Evolutionary conservation across 306 rosid species (phyloP), one percentile per base, ranked within the genome.

Genomic region (Prunus kanzakura): DNA sequence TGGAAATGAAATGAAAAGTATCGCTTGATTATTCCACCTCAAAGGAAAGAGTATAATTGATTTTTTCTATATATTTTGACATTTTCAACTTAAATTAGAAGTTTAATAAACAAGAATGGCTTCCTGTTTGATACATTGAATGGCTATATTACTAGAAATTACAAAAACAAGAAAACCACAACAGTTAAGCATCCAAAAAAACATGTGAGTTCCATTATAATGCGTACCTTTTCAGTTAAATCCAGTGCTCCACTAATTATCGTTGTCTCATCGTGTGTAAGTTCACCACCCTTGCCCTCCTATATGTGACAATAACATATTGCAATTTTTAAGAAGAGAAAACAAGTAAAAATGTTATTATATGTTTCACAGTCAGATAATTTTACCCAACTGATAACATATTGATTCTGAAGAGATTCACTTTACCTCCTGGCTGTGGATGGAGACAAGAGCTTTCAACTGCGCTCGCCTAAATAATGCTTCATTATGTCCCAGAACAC

Each of bases 251-350:
- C 99, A 49, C 97, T 95, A 66, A 95, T 95, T 73, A 95, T 95
- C 52, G 92, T 92, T 67, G 99, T 95, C 87, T 95, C 99, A 46
- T 92, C 93, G 45, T 92, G 98, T 2, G 98, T 92, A 76, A 95
- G 99, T 72, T 95, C 99, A 43, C 99, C 99, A 11, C 99, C 99
- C 83, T 95, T 92, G 76, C 99, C 99, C 74, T 94, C 97, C 99
- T 95, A 70, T 66, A 22, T 19, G 66, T 54, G 75, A 69, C 32
- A 72, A 62, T 81, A 74, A 84, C 70, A 73, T 9, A 41, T 43
- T 15, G 46, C 50, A 38, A 51, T 43, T 41, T 46, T 64, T 61
- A 61, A 18, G 46, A 64, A 64, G 46, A 61, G 30, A 47, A 52
- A 51, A 65, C 54, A 45, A 62, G 67, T 54, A 74, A n/a, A 73